A percentile compares a stretch with the other conserved stretches of the same genome.
Conservation (phyloP, 495 filamentous ascomycete genomes). For the Daldinia grandis region DNA sequence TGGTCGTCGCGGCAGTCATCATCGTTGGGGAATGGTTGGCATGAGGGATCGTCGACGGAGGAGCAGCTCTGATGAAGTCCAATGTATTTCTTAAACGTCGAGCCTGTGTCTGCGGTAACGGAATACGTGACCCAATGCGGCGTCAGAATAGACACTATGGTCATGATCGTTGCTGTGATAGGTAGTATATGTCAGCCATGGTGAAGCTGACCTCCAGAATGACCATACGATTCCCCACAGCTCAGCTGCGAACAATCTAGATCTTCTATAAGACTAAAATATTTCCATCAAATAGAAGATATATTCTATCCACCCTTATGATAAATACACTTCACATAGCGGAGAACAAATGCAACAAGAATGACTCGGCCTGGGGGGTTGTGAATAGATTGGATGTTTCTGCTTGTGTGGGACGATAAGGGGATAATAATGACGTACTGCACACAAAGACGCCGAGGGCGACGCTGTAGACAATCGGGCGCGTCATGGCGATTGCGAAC, state of each 20-base stretch:
- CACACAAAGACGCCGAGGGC: conserved; percentile 67
- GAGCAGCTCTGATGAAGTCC: conserved; percentile 85
- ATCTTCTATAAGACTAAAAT: neutral
- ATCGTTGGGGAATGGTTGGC: conserved; percentile 64
- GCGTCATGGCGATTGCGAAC: conserved; percentile 53
- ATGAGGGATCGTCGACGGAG: conserved; percentile 49
- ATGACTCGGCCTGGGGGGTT: conserved; percentile 1
- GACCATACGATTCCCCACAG: neutral
- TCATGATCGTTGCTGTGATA: conserved; percentile 74
- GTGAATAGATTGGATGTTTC: conserved; percentile 27
- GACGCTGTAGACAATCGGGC: conserved; percentile 62
- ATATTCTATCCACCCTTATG: neutral
- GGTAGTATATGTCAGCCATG: neutral
- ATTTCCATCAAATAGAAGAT: neutral
- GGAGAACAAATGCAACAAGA: neutral
- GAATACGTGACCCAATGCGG: conserved; percentile 84
- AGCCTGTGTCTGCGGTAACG: conserved; percentile 59
- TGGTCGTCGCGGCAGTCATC: conserved; percentile 75
- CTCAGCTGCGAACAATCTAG: neutral
- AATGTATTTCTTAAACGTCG: conserved; percentile 70
- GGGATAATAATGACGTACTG: conserved; percentile 57
- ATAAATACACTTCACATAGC: neutral
- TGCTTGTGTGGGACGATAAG: conserved; percentile 26
- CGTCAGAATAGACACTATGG: conserved; percentile 74
- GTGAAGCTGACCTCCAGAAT: neutral